These are phyloP conservation scores for Hypoxylon intermedium DNA, from an alignment of 495 filamentous ascomycete species.

Conservation along the genomic window DNA sequence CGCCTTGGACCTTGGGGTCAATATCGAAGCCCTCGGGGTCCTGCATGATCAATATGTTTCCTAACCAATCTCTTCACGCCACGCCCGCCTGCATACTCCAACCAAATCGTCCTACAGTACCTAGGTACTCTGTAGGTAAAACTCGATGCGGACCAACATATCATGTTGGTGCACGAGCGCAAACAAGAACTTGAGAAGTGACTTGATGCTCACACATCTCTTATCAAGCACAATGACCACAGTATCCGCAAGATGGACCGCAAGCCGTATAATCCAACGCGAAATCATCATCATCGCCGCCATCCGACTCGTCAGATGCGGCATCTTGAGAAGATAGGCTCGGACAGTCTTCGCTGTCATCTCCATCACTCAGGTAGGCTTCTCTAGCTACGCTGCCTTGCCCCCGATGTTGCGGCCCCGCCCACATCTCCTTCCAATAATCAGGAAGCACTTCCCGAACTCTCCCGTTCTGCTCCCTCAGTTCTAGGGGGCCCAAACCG, in stretches of 20 bases:
- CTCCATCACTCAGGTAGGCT: slow-evolving; percentile 18
- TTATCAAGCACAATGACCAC: slow-evolving; percentile 42
- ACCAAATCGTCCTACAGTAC: neutral
- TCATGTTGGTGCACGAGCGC: slow-evolving; percentile 11
- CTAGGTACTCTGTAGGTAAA: neutral
- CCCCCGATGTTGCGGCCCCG: neutral
- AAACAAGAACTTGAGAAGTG: neutral
- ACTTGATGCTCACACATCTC: neutral
- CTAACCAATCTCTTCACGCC: slow-evolving; percentile 14
- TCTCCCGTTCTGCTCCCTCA: slow-evolving; percentile 49
- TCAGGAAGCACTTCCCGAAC: slow-evolving; percentile 39
- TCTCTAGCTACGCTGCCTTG: neutral
- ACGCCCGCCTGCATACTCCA: neutral
- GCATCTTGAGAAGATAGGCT: neutral
- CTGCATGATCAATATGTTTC: slow-evolving; percentile 6
- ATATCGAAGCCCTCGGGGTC: slow-evolving; percentile 3
- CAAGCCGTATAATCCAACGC: slow-evolving; percentile 53
- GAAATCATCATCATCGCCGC: slow-evolving; percentile 36
- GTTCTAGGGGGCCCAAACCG: slow-evolving; percentile 47
- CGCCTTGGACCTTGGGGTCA: neutral
- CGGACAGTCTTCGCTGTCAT: slow-evolving; percentile 21
- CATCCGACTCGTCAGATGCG: slow-evolving; percentile 21
- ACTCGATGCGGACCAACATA: neutral
- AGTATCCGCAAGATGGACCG: slow-evolving; percentile 48
- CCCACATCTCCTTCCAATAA: slow-evolving; percentile 35